Conservation (phyloP, 495 filamentous ascomycete genomes). For the Penicilliopsis zonata region DNA sequence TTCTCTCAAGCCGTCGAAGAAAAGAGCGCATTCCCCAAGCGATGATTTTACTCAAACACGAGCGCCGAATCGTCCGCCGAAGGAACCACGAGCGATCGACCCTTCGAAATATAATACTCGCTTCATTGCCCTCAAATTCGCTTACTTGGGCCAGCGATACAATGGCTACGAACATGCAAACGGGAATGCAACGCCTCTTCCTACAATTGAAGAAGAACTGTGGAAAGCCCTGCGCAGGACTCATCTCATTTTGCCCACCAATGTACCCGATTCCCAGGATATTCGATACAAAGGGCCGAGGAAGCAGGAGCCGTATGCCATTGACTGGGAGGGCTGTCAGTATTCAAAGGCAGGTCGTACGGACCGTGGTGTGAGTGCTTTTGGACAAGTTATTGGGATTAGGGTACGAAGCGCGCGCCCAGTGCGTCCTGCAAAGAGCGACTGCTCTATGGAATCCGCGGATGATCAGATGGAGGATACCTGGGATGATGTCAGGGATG, state of each 20-base stretch:
- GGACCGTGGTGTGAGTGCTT: slow-evolving; percentile 87
- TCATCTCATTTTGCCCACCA: slow-evolving; percentile 64
- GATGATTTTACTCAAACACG: slow-evolving; percentile 17
- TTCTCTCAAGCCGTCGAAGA: slow-evolving; percentile 6
- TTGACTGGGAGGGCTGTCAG: slow-evolving; percentile 68
- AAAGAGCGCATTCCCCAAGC: slow-evolving; percentile 10
- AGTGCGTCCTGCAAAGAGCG: slow-evolving; percentile 7
- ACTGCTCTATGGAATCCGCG: background rate
- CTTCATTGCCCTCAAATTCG: slow-evolving; percentile 80
- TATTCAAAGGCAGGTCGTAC: slow-evolving; percentile 94
- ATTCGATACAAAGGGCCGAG: slow-evolving; percentile 13
- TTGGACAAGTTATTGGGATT: slow-evolving; percentile 86
- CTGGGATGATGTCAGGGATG: slow-evolving; percentile 69
- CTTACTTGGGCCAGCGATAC: slow-evolving; percentile 83
- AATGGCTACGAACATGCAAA: slow-evolving; percentile 81
- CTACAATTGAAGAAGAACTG: slow-evolving; percentile 81
- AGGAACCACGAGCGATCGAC: slow-evolving; percentile 47
- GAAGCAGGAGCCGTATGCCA: slow-evolving; percentile 23
- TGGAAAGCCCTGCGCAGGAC: slow-evolving; percentile 80
- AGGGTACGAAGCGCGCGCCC: slow-evolving; percentile 70
- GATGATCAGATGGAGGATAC: slow-evolving; percentile 12
- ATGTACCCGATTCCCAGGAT: slow-evolving; percentile 18
- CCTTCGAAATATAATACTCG: slow-evolving; percentile 71
- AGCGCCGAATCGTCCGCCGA: slow-evolving; percentile 15
- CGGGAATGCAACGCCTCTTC: slow-evolving; percentile 49